Evolutionary conservation across 1,139 yeast genomes (phyloP), one percentile per base, ranked within the genome.

Genomic region (Candida glucosophila): DNA sequence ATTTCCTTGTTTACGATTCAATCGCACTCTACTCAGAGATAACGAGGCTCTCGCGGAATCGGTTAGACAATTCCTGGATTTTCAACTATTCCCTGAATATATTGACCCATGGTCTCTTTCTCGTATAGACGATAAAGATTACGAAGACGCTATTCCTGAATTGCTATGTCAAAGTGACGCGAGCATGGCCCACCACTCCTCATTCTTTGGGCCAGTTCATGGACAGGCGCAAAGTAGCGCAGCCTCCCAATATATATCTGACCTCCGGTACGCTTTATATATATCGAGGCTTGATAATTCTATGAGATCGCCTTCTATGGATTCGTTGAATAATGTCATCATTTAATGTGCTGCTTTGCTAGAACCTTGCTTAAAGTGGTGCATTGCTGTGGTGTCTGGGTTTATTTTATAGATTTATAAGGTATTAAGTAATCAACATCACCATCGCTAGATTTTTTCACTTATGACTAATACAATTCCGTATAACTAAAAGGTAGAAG

Each of bases 71-170:
- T 45, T 63, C 36, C 36, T 34, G 21, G 41, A 44, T 15, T 47
- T 49, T 24, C 49, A 52, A 25, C 35, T 54, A 17, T 40, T 62
- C 6, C 68, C 70, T 1, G 30, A 38, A 4, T 47, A 49, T 13
- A 40, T 60, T 6, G 49, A 62, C 32, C 45, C 62, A 4, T 58
- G 62, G 56, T 41, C 46, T n/a, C 40, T 63, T n/a, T 47, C 48
- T 21, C 60, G 52, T 26, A 47, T 63, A 4, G 68, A 63, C 30
- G 70, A 63, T 31, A 27, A 39, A 14, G 45, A 55, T 17, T 61
- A 49, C 32, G 54, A 57, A 28, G 46, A 43, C 12, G 32, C 56
- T 26, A 43, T 61, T 4, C 69, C 69, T 0, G 43, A 37, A 6
- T 39, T 58, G 19, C 31, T 58, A 4, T 43, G n/a, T n/a, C n/a